A percentile compares a stretch with the other conserved stretches of the same genome.
Evolutionary conservation across 306 rosid species (phyloP).

Genomic region (Quercus aquifolioides): DNA sequence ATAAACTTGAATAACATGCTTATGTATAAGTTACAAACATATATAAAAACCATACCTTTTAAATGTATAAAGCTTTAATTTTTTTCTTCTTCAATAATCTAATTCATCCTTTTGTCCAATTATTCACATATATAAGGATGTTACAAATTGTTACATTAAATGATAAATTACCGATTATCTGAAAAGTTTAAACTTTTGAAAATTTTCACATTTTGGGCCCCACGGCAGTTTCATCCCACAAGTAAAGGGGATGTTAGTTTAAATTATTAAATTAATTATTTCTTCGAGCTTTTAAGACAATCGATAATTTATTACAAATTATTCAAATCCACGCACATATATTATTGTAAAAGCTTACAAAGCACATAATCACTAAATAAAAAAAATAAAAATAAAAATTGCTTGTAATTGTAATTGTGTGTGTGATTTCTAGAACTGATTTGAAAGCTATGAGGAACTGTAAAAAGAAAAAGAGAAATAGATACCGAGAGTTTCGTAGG

Average conservation of each 20-base stretch:
- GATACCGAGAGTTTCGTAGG: slow-evolving; percentile 88
- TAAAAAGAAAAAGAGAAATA: slow-evolving; percentile 2
- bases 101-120: background rate
- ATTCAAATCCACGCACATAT: background rate
- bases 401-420: too few species aligned
- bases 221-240: too few species aligned
- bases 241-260: too few species aligned
- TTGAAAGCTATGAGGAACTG: background rate
- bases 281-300: too few species aligned
- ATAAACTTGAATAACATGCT: background rate
- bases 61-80: background rate
- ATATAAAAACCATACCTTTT: background rate
- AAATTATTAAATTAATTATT: too few species aligned
- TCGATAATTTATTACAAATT: too few species aligned
- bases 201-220: too few species aligned
- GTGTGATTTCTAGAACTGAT: background rate
- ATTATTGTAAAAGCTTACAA: too few species aligned
- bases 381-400: too few species aligned
- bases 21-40: background rate
- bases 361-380: too few species aligned
- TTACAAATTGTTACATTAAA: background rate
- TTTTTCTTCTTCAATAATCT: background rate
- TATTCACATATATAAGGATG: background rate
- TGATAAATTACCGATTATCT: too few species aligned
- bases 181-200: too few species aligned